Conservation (phyloP, 2,329 filamentous ascomycete species). For the Talaromyces sp. region DNA sequence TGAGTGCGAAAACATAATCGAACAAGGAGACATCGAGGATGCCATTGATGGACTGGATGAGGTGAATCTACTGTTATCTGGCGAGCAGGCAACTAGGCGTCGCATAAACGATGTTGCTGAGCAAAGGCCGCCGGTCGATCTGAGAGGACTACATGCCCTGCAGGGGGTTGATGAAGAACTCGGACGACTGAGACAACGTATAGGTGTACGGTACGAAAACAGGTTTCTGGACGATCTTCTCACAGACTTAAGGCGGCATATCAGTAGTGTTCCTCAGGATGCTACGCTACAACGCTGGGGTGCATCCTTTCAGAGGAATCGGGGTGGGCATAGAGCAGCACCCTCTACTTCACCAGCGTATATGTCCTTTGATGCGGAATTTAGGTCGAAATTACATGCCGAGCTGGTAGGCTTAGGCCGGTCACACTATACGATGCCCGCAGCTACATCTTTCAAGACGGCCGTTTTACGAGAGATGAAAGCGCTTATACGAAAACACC, state of each 20-base stretch:
- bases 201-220: conserved; percentile 81
- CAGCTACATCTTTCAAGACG: conserved; percentile 80
- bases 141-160: conserved; percentile 73
- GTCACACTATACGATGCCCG: conserved; percentile 73
- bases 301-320: conserved; percentile 67
- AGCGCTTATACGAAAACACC: conserved; percentile 73
- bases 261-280: conserved; percentile 65
- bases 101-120: conserved; percentile 30
- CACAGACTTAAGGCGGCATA: conserved; percentile 74
- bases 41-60: conserved; percentile 74
- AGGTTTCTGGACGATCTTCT: conserved; percentile 76
- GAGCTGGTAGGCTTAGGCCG: conserved; percentile 76
- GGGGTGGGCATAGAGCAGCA: conserved; percentile 64
- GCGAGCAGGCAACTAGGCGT: conserved; percentile 52
- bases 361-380: conserved; percentile 65
- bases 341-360: conserved; percentile 74
- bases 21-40: conserved; percentile 76
- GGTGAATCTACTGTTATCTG: conserved; percentile 76
- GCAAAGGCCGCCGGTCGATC: conserved; percentile 56
- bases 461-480: conserved; percentile 82
- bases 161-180: conserved; percentile 78
- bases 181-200: conserved; percentile 68
- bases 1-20: conserved; percentile 75
- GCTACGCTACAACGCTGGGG: conserved; percentile 85
- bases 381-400: conserved; percentile 67